A percentile compares a stretch with the other conserved stretches of the same genome.
phyloP scores from a whole-genome alignment of 1,139 yeast species.

The Suhomyces chickasaworum region DNA sequence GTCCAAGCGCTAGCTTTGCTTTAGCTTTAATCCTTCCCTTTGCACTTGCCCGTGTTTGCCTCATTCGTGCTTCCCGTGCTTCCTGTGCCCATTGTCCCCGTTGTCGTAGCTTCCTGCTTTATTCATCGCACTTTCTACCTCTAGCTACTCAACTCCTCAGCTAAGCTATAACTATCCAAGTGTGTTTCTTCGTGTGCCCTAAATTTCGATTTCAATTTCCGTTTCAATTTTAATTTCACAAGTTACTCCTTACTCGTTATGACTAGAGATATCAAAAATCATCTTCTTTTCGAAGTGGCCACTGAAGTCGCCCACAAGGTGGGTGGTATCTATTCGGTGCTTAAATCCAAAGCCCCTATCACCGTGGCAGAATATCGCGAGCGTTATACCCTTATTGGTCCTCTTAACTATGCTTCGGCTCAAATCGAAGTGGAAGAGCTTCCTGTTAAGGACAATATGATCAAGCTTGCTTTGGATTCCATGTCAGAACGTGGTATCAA shows the following conservation, averaged over 20 bases:
- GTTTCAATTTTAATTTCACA: too few species aligned
- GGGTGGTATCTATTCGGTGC: conserved; percentile 96
- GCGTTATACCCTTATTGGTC: conserved; percentile 86
- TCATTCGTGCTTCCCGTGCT: background rate
- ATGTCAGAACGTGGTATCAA: conserved; percentile 81
- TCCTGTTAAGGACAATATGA: conserved; percentile 62
- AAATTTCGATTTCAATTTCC: too few species aligned
- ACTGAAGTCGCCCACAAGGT: conserved; percentile 98
- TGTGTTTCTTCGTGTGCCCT: background rate
- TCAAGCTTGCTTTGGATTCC: conserved; percentile 64
- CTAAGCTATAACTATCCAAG: background rate
- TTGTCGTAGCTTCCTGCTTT: background rate
- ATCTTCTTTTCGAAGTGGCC: conserved; percentile 88
- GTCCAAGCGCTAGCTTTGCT: background rate
- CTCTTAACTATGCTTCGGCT: conserved; percentile 77
- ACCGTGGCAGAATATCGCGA: conserved; percentile 92
- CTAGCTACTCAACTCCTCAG: background rate
- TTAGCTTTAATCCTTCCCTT: background rate
- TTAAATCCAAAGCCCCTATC: conserved; percentile 95
- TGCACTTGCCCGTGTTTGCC: background rate
- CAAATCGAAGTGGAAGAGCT: conserved; percentile 93
- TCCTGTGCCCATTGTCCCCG: background rate
- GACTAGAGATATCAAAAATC: conserved; percentile 80
- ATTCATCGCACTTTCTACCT: background rate
- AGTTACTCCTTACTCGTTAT: conserved; percentile 35